Evolutionary conservation across 2,329 filamentous ascomycete species (phyloP).

Genomic region (Penicillium sclerotigenum): DNA sequence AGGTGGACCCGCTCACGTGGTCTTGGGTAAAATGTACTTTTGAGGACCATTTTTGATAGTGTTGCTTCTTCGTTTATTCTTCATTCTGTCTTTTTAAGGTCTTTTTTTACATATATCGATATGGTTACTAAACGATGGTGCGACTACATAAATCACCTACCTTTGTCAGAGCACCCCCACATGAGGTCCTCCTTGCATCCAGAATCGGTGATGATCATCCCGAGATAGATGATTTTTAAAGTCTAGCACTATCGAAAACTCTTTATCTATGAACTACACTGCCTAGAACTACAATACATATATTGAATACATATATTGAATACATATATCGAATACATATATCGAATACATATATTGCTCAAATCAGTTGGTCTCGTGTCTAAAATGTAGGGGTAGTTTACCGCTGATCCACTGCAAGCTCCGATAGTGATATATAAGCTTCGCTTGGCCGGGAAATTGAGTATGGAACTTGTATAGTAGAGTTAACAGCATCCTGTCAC

Average conservation of each 20-base stretch:
- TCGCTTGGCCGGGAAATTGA: not conserved
- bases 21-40: not conserved
- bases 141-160: not conserved
- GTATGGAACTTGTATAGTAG: not conserved
- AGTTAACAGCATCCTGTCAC: not conserved
- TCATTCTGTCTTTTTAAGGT: not conserved
- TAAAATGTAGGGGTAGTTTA: not conserved
- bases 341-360: not conserved
- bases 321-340: too few relatives aligned
- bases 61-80: not conserved
- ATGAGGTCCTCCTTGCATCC: not conserved
- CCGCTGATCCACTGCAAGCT: not conserved
- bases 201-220: conserved; percentile 3
- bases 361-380: not conserved
- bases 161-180: not conserved
- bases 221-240: not conserved
- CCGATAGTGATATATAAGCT: not conserved
- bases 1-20: conserved; percentile 23
- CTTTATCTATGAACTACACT: not conserved
- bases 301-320: too few relatives aligned
- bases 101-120: not conserved
- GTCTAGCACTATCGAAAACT: not conserved
- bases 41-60: not conserved
- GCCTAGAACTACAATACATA: not conserved
- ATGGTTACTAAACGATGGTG: not conserved